These are phyloP conservation scores for Fusarium paranaense DNA, from an alignment of 2,329 filamentous ascomycete genomes.

Conservation along the genomic window DNA sequence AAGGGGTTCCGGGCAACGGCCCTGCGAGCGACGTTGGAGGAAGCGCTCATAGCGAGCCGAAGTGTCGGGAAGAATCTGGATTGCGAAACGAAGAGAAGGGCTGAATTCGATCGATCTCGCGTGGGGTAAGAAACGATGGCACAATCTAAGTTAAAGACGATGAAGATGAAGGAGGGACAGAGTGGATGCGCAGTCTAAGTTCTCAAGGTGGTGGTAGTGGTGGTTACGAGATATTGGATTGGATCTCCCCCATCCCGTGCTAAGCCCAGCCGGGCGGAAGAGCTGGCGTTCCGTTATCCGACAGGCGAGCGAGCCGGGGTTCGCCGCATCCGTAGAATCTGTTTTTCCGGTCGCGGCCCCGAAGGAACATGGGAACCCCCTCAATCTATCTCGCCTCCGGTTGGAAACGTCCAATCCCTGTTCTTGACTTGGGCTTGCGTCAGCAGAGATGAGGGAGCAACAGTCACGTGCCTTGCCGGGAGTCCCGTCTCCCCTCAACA, in stretches of 20 bases:
- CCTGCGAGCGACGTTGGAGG: constrained; percentile 66
- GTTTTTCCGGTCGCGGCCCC: constrained; percentile 11
- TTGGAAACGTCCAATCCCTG: constrained; percentile 34
- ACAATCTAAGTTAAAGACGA: constrained; percentile 9
- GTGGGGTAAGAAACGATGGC: background rate
- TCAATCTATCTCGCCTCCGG: background rate
- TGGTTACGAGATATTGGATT: constrained; percentile 33
- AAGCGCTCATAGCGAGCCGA: constrained; percentile 64
- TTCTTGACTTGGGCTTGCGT: constrained; percentile 26
- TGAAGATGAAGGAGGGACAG: constrained; percentile 39
- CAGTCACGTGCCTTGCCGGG: constrained; percentile 29
- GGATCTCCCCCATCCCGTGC: background rate
- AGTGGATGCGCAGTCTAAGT: constrained; percentile 43
- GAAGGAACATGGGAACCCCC: background rate
- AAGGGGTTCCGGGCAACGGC: constrained; percentile 66
- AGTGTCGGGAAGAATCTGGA: constrained; percentile 4
- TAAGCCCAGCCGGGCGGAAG: constrained; percentile 36
- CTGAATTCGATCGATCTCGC: constrained; percentile 8
- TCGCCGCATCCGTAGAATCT: constrained; percentile 24
- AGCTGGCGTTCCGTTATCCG: constrained; percentile 41
- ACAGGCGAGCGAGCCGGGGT: constrained; percentile 16
- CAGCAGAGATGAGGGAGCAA: constrained; percentile 26
- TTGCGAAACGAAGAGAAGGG: constrained; percentile 16
- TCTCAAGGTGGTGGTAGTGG: constrained; percentile 35
- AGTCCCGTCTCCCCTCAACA: constrained; percentile 34